Evolutionary conservation across 345 rosid species (phyloP), one percentile per base, ranked within the genome.

Genomic region (Syzygium oleosum): DNA sequence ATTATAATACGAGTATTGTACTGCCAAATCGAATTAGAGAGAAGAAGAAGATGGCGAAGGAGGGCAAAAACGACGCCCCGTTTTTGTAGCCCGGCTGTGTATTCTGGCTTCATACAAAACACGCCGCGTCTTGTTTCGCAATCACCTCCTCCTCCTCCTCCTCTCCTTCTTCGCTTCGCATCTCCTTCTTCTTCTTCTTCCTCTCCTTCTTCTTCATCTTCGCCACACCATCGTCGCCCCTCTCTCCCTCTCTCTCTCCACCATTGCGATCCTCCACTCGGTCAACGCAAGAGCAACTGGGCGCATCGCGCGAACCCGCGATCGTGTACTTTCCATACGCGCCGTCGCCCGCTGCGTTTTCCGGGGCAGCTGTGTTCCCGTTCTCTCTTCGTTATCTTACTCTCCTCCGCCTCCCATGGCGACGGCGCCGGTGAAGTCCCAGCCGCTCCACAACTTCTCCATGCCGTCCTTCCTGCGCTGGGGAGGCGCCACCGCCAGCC

Each of bases 381-480:
- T 5, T 27, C 31, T 59, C 65, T 25, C 65, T 58, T 58, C 61
- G 61, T n/a, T 56, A 2, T 31, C 12, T 10, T 80, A 0, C 8
- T 43, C 85, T 16, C 56, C 88, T 84, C 11, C 86, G 51, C 58
- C 89, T 68, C 59, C 87, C 51, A 96, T 97, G 98, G 95, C 96
- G 43, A 90, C 95, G 34, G 91, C 94, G 27, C 94, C 97, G 41
- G 93, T 94, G 89, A 95, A 94, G 91, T 92, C 96, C 12, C 95
- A 94, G 89, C 95, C 95, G 89, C 93, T 96, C 78, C 97, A 95
- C 92, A 93, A 94, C 90, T 97, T 95, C 88, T 88, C 96, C 58
- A 89, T 95, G 86, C 84, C 95, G 59, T 54, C 84, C 51, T 92
- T 92, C 80, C 94, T 94, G 21, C 92, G 91, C 84, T 95, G 97